Evolutionary conservation across 176 grass and related monocot species (phyloP).

Genomic region (Oryza australiensis): DNA sequence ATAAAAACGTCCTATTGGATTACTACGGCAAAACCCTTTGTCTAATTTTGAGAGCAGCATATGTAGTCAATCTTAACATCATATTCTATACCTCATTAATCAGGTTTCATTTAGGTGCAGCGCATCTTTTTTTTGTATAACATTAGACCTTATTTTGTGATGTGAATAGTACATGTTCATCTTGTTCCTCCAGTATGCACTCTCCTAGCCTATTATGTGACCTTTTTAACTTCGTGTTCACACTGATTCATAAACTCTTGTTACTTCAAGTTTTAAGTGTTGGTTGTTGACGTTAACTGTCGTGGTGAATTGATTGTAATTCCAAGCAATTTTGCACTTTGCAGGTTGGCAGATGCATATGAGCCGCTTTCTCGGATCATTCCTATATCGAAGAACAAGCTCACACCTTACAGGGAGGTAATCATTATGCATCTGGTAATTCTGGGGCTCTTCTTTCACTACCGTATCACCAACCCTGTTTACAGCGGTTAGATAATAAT

Average conservation of each 20-base stretch:
- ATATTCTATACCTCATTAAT: neutral
- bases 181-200: neutral
- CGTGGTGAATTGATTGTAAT: constrained; percentile 23
- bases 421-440: constrained; percentile 94
- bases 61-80: constrained; percentile 19
- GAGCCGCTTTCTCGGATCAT: constrained; percentile 82
- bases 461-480: constrained; percentile 95
- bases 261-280: constrained; percentile 10
- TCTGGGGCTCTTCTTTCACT: constrained; percentile 97
- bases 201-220: neutral
- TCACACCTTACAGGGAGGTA: constrained; percentile 91
- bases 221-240: neutral
- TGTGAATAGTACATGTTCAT: neutral
- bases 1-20: neutral
- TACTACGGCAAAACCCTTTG: neutral
- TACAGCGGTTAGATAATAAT: too few relatives aligned
- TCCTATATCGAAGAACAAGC: constrained; percentile 94
- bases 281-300: neutral
- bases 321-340: constrained; percentile 35
- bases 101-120: constrained; percentile 15
- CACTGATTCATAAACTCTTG: constrained; percentile 18
- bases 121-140: constrained; percentile 1
- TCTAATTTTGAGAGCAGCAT: too few relatives aligned
- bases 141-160: neutral
- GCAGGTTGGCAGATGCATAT: constrained; percentile 76